These are phyloP conservation scores for Calophaca sinica DNA, from an alignment of 306 rosid species.

Conservation along the genomic window DNA sequence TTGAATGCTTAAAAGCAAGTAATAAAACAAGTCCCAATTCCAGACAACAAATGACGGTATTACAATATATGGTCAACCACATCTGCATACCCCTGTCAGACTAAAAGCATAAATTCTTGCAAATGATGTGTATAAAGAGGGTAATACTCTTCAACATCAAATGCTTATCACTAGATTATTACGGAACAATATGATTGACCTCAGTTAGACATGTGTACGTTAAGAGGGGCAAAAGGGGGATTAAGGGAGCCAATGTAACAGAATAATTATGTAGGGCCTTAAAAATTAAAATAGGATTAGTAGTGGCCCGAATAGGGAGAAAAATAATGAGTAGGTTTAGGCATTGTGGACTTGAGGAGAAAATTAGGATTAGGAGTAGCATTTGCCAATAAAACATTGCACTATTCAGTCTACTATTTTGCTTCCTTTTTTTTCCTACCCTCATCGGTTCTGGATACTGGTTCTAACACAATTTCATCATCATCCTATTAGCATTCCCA, in stretches of 20 bases:
- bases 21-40: constrained; percentile 1
- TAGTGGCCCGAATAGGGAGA: too few species aligned
- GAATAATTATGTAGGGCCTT: not conserved
- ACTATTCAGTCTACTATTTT: not conserved
- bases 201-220: not conserved
- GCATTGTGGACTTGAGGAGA: not conserved
- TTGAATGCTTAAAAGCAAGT: constrained; percentile 32
- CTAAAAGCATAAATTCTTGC: constrained; percentile 1
- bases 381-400: not conserved
- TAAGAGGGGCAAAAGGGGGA: not conserved
- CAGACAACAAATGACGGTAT: not conserved
- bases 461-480: not conserved
- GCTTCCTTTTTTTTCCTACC: not conserved
- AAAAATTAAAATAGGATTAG: too few species aligned
- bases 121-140: not conserved
- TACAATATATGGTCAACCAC: constrained; percentile 7
- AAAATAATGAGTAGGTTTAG: not conserved
- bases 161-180: constrained; percentile 10
- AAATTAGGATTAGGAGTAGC: not conserved
- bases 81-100: not conserved
- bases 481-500: not conserved
- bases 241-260: not conserved
- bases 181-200: not conserved
- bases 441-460: not conserved
- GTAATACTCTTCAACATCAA: not conserved